phyloP scores from a whole-genome alignment of 1,139 yeast genomes.

The Yamadazyma trypodendri region DNA sequence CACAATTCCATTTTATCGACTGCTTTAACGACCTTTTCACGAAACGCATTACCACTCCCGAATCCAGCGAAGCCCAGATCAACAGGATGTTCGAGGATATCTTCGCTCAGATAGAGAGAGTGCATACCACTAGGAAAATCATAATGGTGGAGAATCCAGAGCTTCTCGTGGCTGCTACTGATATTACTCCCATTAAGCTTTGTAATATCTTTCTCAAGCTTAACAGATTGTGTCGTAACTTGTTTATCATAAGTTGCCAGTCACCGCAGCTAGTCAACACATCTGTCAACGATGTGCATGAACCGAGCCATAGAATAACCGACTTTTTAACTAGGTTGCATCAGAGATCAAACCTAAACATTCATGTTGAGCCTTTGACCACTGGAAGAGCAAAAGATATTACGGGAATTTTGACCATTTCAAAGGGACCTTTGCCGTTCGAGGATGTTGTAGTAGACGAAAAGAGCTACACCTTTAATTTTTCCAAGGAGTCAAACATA shows the following conservation, averaged over 20 bases:
- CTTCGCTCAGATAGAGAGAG: slow-evolving; percentile 9
- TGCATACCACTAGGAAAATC: slow-evolving; percentile 20
- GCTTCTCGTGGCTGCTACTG: slow-evolving; percentile 44
- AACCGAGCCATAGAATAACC: slow-evolving; percentile 38
- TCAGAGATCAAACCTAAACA: slow-evolving; percentile 49
- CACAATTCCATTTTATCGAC: slow-evolving; percentile 44
- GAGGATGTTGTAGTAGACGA: slow-evolving; percentile 31
- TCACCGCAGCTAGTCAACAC: slow-evolving; percentile 40
- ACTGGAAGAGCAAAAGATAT: slow-evolving; percentile 86
- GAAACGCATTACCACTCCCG: slow-evolving; percentile 24
- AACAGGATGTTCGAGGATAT: slow-evolving; percentile 24
- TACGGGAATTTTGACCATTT: slow-evolving; percentile 65
- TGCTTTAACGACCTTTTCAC: slow-evolving; percentile 43
- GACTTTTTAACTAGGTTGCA: slow-evolving; percentile 49
- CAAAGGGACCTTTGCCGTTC: slow-evolving; percentile 48
- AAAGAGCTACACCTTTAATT: slow-evolving; percentile 63
- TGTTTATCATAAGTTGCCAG: slow-evolving; percentile 35
- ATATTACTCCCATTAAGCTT: slow-evolving; percentile 30
- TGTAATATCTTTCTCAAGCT: slow-evolving; percentile 35
- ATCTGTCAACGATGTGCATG: slow-evolving; percentile 23
- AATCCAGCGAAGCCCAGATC: slow-evolving; percentile 17
- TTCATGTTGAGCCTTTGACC: slow-evolving; percentile 61
- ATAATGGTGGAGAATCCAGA: slow-evolving; percentile 52
- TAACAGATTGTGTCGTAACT: slow-evolving; percentile 32
- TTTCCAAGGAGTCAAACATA: slow-evolving; percentile 54